Conservation (phyloP, 2,329 filamentous ascomycete species). For the Helminthosporium solani region DNA sequence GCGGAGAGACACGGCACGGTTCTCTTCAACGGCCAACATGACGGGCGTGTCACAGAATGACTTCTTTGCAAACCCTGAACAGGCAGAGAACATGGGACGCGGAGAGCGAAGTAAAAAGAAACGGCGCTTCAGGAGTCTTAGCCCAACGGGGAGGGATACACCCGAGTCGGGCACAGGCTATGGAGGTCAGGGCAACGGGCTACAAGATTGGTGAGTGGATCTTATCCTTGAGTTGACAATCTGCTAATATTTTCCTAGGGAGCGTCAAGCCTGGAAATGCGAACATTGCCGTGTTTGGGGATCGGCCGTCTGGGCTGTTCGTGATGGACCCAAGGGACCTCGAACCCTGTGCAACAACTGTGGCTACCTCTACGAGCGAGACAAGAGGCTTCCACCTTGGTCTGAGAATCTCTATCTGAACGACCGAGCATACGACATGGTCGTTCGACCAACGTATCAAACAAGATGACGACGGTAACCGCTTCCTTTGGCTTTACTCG, state of each 20-base stretch:
- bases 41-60: slow-evolving; percentile 65
- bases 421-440: slow-evolving; percentile 40
- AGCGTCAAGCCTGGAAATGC: slow-evolving; percentile 84
- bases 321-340: slow-evolving; percentile 82
- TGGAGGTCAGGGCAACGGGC: slow-evolving; percentile 65
- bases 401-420: slow-evolving; percentile 65
- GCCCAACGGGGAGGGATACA: slow-evolving; percentile 78
- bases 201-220: slow-evolving; percentile 44
- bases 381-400: slow-evolving; percentile 79
- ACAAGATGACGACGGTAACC: slow-evolving; percentile 15
- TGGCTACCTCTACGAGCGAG: slow-evolving; percentile 83
- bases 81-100: slow-evolving; percentile 77
- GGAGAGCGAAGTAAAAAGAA: slow-evolving; percentile 96
- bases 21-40: slow-evolving; percentile 83
- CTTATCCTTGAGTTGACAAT: neutral
- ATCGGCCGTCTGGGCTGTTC: slow-evolving; percentile 87
- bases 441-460: slow-evolving; percentile 22
- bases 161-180: slow-evolving; percentile 70
- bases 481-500: neutral
- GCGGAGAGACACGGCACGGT: slow-evolving; percentile 86
- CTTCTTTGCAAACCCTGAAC: slow-evolving; percentile 59
- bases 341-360: slow-evolving; percentile 92
- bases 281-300: slow-evolving; percentile 86
- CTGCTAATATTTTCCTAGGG: slow-evolving; percentile 47
- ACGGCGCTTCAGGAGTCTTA: slow-evolving; percentile 83